These are phyloP conservation scores for Hortiboletus campestris DNA, from an alignment of 768 basidiomycete species.

Conservation along the genomic window DNA sequence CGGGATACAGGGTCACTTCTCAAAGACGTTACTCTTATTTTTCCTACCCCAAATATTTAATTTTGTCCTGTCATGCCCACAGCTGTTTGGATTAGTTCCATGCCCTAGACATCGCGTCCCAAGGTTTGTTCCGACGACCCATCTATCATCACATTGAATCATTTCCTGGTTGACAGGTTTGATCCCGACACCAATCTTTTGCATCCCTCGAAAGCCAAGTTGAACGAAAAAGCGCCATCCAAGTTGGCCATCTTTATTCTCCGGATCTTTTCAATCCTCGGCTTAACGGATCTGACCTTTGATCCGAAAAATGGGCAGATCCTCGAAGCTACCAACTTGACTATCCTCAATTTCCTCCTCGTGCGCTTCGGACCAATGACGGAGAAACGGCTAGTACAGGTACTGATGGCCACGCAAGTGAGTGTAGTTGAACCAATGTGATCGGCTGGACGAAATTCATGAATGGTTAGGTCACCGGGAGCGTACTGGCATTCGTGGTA, in stretches of 20 bases:
- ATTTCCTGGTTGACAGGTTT: constrained; percentile 47
- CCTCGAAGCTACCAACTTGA: constrained; percentile 80
- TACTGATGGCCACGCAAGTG: constrained; percentile 76
- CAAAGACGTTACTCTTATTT: constrained; percentile 93
- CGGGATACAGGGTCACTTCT: constrained; percentile 95
- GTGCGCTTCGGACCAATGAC: constrained; percentile 79
- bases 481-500: constrained; percentile 77
- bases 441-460: constrained; percentile 3
- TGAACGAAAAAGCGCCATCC: constrained; percentile 54
- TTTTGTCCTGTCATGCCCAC: constrained; percentile 91
- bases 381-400: constrained; percentile 75
- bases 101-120: constrained; percentile 96
- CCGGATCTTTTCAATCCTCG: constrained; percentile 55
- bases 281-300: constrained; percentile 62
- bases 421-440: constrained; percentile 6
- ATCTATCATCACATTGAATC: neutral
- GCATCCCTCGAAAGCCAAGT: constrained; percentile 67
- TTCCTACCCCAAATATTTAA: constrained; percentile 99
- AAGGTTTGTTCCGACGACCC: constrained; percentile 46
- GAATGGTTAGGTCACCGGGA: constrained; percentile 60
- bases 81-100: constrained; percentile 89
- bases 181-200: constrained; percentile 74
- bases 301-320: constrained; percentile 58
- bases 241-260: constrained; percentile 54
- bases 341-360: constrained; percentile 85